phyloP scores from a whole-genome alignment of 192 early-diverging fungal species.

The Coemansia sp. region DNA sequence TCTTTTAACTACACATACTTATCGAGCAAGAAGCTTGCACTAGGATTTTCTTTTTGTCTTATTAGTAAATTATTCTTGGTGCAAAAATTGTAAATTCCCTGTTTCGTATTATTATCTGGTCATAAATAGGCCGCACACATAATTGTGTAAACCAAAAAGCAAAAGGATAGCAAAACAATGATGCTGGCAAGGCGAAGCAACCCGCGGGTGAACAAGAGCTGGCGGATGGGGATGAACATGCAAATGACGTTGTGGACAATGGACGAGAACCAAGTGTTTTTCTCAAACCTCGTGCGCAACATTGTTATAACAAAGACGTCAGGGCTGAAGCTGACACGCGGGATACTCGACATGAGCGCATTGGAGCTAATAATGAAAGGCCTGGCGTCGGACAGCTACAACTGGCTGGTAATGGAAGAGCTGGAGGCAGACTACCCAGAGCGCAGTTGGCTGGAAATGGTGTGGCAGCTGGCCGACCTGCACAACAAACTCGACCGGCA shows the following conservation, averaged over 20 bases:
- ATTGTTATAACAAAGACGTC: constrained; percentile 17
- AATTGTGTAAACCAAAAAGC: not conserved
- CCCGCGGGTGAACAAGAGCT: constrained; percentile 27
- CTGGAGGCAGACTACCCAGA: constrained; percentile 38
- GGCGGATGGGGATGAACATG: constrained; percentile 28
- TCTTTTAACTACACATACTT: not conserved
- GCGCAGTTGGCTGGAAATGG: constrained; percentile 42
- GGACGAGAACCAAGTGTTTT: constrained; percentile 33
- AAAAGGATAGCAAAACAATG: constrained; percentile 5
- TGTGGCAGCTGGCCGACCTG: constrained; percentile 39
- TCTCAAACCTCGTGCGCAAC: constrained; percentile 22
- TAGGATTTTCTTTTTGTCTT: not conserved
- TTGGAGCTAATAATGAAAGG: constrained; percentile 31
- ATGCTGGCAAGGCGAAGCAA: constrained; percentile 15
- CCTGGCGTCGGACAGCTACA: constrained; percentile 19
- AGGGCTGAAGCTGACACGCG: constrained; percentile 29
- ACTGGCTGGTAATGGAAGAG: constrained; percentile 28
- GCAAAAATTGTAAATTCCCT: not conserved
- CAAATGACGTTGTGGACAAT: constrained; percentile 34
- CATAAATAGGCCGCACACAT: too few species aligned
- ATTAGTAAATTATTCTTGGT: not conserved
- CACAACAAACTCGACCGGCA: constrained; percentile 28
- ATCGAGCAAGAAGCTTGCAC: not conserved
- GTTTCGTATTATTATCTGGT: too few species aligned
- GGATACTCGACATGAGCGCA: constrained; percentile 33